Evolutionary conservation across 345 rosid genomes (phyloP).

Genomic region (Rhizophora mangle): DNA sequence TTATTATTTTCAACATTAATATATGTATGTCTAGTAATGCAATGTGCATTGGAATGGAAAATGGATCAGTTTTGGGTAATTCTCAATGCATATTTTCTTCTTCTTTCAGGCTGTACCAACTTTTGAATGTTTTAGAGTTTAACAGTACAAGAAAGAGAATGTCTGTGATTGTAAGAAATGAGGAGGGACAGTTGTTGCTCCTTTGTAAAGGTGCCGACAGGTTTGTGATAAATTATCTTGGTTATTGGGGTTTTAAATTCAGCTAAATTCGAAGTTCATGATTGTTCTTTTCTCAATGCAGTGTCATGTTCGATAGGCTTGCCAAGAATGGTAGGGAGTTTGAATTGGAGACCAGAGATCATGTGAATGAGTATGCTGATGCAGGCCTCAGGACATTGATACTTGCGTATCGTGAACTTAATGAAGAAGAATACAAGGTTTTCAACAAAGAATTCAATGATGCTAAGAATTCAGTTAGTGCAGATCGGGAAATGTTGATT

Average conservation of each 20-base stretch:
- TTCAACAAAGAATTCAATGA: slow-evolving; percentile 50
- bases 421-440: slow-evolving; percentile 54
- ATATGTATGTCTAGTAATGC: not conserved
- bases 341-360: slow-evolving; percentile 68
- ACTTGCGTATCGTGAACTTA: slow-evolving; percentile 79
- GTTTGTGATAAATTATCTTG: slow-evolving; percentile 35
- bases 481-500: slow-evolving; percentile 58
- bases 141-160: slow-evolving; percentile 85
- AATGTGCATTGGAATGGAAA: not conserved
- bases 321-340: slow-evolving; percentile 54
- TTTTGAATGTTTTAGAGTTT: slow-evolving; percentile 78
- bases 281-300: slow-evolving; percentile 26
- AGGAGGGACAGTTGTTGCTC: slow-evolving; percentile 62
- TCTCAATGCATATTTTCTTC: not conserved
- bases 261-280: not conserved
- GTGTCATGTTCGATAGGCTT: slow-evolving; percentile 90
- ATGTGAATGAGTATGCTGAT: slow-evolving; percentile 86
- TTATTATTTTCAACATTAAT: not conserved
- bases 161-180: slow-evolving; percentile 85
- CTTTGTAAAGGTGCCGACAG: slow-evolving; percentile 95
- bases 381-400: slow-evolving; percentile 86
- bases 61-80: not conserved
- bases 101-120: slow-evolving; percentile 58
- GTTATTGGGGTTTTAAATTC: not conserved
- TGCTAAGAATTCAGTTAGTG: slow-evolving; percentile 75